Conservation (phyloP, 2,329 filamentous ascomycete species). For the Xylariaceae sp. region DNA sequence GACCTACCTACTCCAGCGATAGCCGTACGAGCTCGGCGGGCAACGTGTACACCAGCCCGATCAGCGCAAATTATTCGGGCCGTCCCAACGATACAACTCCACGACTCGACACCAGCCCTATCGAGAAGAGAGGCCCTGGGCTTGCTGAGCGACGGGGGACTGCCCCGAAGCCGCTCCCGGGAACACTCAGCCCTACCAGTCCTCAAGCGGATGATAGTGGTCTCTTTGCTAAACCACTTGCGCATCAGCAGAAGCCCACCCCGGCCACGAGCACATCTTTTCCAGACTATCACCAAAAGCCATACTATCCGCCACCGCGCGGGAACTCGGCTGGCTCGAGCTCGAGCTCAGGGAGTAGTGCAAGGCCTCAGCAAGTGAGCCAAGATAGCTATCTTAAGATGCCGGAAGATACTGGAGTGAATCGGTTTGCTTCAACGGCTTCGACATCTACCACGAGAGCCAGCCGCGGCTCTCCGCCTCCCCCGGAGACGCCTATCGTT, state of each 20-base stretch:
- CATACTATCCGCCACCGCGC: conserved; percentile 60
- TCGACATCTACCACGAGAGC: conserved; percentile 92
- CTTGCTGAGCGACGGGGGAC: conserved; percentile 80
- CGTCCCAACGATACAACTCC: conserved; percentile 50
- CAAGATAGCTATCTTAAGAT: conserved; percentile 36
- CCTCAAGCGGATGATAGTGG: conserved; percentile 73
- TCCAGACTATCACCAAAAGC: conserved; percentile 53
- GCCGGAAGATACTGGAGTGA: conserved; percentile 51
- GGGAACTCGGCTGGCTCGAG: conserved; percentile 31
- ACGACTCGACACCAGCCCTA: conserved; percentile 54
- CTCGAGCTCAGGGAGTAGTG: conserved; percentile 34
- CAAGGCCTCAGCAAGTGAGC: conserved; percentile 24
- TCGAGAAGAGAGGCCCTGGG: conserved; percentile 58
- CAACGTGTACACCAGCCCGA: conserved; percentile 35
- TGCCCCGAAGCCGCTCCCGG: conserved; percentile 75
- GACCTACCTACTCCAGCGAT: conserved; percentile 45
- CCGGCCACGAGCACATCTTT: conserved; percentile 42
- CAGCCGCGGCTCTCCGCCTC: conserved; percentile 87
- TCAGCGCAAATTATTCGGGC: conserved; percentile 33
- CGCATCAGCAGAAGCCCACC: conserved; percentile 42
- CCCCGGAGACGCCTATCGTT: conserved; percentile 85
- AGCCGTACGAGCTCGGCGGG: conserved; percentile 33
- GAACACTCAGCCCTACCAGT: conserved; percentile 64
- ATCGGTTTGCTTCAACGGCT: conserved; percentile 73
- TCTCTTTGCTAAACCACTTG: conserved; percentile 69